These are phyloP conservation scores for Monilinia polystroma DNA, from an alignment of 2,329 filamentous ascomycete species.

Conservation along the genomic window DNA sequence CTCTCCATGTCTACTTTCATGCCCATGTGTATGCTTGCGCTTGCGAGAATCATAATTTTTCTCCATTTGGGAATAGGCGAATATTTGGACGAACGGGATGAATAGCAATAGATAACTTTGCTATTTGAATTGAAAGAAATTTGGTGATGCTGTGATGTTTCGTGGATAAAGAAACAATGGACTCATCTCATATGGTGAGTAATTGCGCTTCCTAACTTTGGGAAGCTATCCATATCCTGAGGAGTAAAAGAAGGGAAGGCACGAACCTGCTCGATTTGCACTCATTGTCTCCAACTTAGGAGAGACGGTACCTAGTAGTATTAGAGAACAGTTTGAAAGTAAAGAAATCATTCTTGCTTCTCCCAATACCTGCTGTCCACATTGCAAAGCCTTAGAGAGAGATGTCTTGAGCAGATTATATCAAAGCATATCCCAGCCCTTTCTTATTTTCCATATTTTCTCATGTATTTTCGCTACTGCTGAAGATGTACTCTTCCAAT, in stretches of 20 bases:
- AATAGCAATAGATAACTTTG: conserved; percentile 11
- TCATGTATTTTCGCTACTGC: background rate
- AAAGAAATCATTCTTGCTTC: background rate
- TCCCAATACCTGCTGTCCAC: background rate
- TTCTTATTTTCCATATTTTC: too few species aligned
- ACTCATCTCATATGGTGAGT: background rate
- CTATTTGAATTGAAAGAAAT: background rate
- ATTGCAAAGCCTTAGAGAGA: background rate
- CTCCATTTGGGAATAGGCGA: conserved; percentile 7
- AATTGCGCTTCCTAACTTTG: background rate
- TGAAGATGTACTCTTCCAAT: background rate
- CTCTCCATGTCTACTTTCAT: background rate
- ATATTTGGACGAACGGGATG: background rate
- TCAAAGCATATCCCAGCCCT: background rate
- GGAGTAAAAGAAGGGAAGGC: background rate
- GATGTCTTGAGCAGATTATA: background rate
- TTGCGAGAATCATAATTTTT: conserved; percentile 19
- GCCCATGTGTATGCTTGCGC: conserved; percentile 4
- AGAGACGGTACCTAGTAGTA: background rate
- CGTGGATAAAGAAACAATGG: background rate
- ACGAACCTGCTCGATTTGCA: background rate
- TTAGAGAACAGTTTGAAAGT: background rate
- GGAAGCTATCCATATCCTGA: background rate
- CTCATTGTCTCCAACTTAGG: background rate
- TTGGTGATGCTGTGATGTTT: background rate